phyloP scores from a whole-genome alignment of 108 stramenopile genomes.

The Conticribra weissflogii region DNA sequence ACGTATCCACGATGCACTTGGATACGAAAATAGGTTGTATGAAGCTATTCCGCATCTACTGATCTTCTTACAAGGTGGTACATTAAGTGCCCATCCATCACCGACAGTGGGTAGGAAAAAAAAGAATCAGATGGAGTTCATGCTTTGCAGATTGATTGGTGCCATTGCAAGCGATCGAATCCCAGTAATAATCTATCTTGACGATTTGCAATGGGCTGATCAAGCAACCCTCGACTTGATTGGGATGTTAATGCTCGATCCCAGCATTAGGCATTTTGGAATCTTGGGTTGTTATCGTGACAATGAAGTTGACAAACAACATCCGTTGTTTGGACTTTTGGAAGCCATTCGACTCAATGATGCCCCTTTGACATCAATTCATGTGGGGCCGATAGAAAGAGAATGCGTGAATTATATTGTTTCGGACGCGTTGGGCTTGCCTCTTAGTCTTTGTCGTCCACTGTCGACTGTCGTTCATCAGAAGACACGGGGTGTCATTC shows the following conservation, averaged over 20 bases:
- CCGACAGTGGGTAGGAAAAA: background rate
- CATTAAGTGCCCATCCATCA: background rate
- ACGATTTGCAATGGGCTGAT: conserved; percentile 33
- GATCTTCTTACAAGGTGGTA: conserved; percentile 7
- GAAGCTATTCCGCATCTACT: conserved; percentile 28
- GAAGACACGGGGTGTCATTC: conserved; percentile 7
- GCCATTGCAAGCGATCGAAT: conserved; percentile 2
- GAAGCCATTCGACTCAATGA: conserved; percentile 1
- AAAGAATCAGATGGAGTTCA: conserved; percentile 20
- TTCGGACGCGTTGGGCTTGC: conserved; percentile 13
- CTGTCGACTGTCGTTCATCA: conserved; percentile 12
- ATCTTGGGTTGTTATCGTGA: conserved; percentile 25
- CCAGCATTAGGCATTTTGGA: conserved; percentile 8
- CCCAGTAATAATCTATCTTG: conserved; percentile 13
- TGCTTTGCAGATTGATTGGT: conserved; percentile 17
- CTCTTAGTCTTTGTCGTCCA: conserved; percentile 8
- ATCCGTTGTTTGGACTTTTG: background rate
- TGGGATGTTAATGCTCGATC: conserved; percentile 17
- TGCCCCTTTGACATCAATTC: conserved; percentile 12
- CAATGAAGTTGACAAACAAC: conserved; percentile 1
- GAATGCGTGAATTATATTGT: conserved; percentile 17
- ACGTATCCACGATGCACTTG: conserved; percentile 31
- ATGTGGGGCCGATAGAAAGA: conserved; percentile 16
- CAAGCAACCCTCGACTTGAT: conserved; percentile 27
- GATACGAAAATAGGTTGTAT: conserved; percentile 23